A percentile compares a stretch with the other conserved stretches of the same genome.
Evolutionary conservation across 371 early-diverging fungal genomes (phyloP).

Genomic region (Rhizopus sp.): DNA sequence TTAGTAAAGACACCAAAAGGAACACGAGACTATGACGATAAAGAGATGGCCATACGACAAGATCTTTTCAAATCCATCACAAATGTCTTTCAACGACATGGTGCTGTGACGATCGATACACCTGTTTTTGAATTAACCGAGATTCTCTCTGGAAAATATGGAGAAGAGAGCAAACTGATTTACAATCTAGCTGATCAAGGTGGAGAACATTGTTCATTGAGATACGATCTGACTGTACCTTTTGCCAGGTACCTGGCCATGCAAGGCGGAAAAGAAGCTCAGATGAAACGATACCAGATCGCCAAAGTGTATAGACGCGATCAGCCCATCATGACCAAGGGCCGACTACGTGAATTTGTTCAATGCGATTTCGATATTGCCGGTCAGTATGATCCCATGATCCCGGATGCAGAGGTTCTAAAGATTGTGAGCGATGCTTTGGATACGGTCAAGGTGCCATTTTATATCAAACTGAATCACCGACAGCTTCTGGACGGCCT

Average conservation of each 20-base stretch:
- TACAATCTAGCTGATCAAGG: slow-evolving; percentile 99
- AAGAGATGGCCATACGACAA: slow-evolving; percentile 94
- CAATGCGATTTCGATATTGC: slow-evolving; percentile 99
- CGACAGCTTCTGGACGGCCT: slow-evolving; percentile 96
- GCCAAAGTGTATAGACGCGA: slow-evolving; percentile 99
- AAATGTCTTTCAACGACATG: slow-evolving; percentile 90
- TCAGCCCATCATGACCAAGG: slow-evolving; percentile 98
- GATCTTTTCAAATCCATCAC: slow-evolving; percentile 86
- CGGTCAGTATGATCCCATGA: slow-evolving; percentile 93
- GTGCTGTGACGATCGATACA: slow-evolving; percentile 98
- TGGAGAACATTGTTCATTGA: slow-evolving; percentile 95
- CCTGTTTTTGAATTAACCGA: slow-evolving; percentile 96
- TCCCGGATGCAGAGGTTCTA: slow-evolving; percentile 96
- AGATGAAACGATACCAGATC: slow-evolving; percentile 98
- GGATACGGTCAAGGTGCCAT: slow-evolving; percentile 72
- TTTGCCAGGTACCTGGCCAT: slow-evolving; percentile 97
- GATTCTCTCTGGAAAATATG: slow-evolving; percentile 97
- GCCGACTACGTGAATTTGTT: slow-evolving; percentile 98
- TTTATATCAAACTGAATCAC: slow-evolving; percentile 94
- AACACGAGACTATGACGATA: slow-evolving; percentile 93
- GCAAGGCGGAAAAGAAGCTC: slow-evolving; percentile 75
- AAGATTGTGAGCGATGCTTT: slow-evolving; percentile 84
- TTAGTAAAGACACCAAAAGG: slow-evolving; percentile 57
- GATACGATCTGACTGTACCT: slow-evolving; percentile 99
- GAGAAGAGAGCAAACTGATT: slow-evolving; percentile 99